A percentile compares a stretch with the other conserved stretches of the same genome.
Conservation (phyloP, 225 moss, liverwort and hornwort genomes). For the Lunularia cruciata region DNA sequence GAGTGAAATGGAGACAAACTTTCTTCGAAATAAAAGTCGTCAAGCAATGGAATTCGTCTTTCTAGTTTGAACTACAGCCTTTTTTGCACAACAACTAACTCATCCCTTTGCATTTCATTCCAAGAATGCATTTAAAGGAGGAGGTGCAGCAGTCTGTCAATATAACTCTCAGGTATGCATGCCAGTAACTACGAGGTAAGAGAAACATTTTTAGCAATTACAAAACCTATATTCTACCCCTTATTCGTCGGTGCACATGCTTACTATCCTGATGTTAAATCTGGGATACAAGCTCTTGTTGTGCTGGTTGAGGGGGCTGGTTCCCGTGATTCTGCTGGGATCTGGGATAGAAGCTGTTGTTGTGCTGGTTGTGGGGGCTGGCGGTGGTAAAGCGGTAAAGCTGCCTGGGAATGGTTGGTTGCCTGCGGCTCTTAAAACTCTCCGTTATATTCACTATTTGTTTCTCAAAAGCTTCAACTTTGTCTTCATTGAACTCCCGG, state of each 20-base stretch:
- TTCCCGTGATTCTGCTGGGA: conserved; percentile 68
- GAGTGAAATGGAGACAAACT: too few species aligned
- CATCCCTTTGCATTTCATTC: too few species aligned
- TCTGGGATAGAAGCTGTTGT: conserved; percentile 70
- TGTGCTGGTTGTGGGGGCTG: conserved; percentile 47
- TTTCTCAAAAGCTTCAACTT: conserved; percentile 90
- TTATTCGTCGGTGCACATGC: conserved; percentile 65
- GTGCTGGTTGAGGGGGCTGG: conserved; percentile 49
- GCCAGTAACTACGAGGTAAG: too few species aligned
- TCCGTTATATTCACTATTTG: conserved; percentile 94
- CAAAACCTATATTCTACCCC: too few species aligned
- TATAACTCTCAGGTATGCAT: too few species aligned
- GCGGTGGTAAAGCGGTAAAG: conserved; percentile 47
- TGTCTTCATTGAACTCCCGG: conserved; percentile 74
- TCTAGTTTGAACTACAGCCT: too few species aligned
- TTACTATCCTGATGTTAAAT: conserved; percentile 74
- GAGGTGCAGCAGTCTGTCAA: too few species aligned
- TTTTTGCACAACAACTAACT: too few species aligned
- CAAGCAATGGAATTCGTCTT: too few species aligned
- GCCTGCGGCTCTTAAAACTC: conserved; percentile 76
- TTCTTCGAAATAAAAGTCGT: too few species aligned
- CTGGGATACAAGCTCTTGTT: conserved; percentile 74
- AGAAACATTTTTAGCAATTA: too few species aligned
- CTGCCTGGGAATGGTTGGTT: conserved; percentile 51
- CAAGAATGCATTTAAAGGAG: too few species aligned